phyloP scores from a whole-genome alignment of 202 grass and related monocot genomes.

The Hordeum pubiflorum region DNA sequence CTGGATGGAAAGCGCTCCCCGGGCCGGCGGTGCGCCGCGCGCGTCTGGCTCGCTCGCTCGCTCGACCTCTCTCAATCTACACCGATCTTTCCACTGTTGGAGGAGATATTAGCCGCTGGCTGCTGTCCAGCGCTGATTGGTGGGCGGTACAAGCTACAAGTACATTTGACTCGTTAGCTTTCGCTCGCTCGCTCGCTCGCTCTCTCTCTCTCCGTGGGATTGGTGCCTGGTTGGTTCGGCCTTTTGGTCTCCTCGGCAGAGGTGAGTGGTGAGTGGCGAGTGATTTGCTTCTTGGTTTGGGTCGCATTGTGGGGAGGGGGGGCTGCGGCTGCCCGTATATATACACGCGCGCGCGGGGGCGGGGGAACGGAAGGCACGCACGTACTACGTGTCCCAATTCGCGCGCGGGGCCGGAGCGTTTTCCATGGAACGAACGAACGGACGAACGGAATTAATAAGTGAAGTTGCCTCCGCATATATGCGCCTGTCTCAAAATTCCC shows the following conservation, averaged over 20 bases:
- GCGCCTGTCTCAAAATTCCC: slow-evolving; percentile 27
- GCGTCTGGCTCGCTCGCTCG: not conserved
- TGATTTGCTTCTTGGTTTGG: slow-evolving; percentile 19
- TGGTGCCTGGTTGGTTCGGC: slow-evolving; percentile 6
- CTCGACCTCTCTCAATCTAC: not conserved
- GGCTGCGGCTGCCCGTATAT: slow-evolving; percentile 11
- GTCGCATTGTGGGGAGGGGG: not conserved
- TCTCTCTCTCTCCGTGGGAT: not conserved
- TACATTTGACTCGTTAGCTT: slow-evolving; percentile 36
- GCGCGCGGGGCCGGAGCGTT: not conserved
- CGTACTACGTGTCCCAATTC: slow-evolving; percentile 21
- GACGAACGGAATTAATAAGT: not conserved
- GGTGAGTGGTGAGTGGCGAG: not conserved
- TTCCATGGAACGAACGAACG: not conserved
- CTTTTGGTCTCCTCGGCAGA: slow-evolving; percentile 46
- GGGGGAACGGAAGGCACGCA: not conserved
- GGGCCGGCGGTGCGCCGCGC: not conserved
- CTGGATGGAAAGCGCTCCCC: not conserved
- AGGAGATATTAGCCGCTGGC: not conserved
- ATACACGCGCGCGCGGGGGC: slow-evolving; percentile 16
- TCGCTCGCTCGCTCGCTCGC: not conserved
- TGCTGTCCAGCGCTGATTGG: slow-evolving; percentile 35
- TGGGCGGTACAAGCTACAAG: slow-evolving; percentile 26
- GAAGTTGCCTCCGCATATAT: slow-evolving; percentile 23
- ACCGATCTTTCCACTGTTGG: not conserved